Evolutionary conservation across 2,329 filamentous ascomycete genomes (phyloP), one percentile per base, ranked within the genome.

Genomic region (Fusarium euwallaceae): DNA sequence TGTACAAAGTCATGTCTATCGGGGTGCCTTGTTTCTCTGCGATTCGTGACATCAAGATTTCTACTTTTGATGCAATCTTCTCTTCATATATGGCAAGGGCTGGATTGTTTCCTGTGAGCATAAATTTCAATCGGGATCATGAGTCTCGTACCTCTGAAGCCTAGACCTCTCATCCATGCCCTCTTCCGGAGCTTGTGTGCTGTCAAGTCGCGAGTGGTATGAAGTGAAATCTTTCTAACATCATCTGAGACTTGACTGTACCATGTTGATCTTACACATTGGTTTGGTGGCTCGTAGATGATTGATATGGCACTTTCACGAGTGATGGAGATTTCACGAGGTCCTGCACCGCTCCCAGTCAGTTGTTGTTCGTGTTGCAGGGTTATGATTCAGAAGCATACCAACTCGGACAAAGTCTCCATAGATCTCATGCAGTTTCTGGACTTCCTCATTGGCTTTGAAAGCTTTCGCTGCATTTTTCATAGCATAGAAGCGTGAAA

Each of bases 341-440:
- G 66, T 16, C 66, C 61, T 67, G 12, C 8, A 24, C n/a, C 16
- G 16, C 4, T 24, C 14, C 4, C 3, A 5, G 16, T 34, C 11
- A 55, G 9, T 7, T 48, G 1, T 4, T 59, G 3, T 16, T n/a
- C 22, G 3, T 37, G 0, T 0, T 24, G 2, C 8, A 37, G 32
- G 3, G 6, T 36, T 20, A 8, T 32, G 17, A 22, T 32, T 1
- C 2, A 22, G 4, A 36, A 22, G 20, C 53, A 34, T 71, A 73
- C 68, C 71, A 2, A 71, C 36, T 10, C 71, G 68, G n/a, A 73
- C 71, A 66, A 73, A 64, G 14, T 73, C 71, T 4, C 68, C 71
- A 8, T 73, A 73, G 2, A 58, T 61, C 6, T 67, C 43, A 3
- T 73, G 71, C 12, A 69, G 55, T 5, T 56, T 41, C n/a, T 71